Base-by-base conservation (phyloP, 2,329 filamentous ascomycete species). In the Fusarium coicis region DNA sequence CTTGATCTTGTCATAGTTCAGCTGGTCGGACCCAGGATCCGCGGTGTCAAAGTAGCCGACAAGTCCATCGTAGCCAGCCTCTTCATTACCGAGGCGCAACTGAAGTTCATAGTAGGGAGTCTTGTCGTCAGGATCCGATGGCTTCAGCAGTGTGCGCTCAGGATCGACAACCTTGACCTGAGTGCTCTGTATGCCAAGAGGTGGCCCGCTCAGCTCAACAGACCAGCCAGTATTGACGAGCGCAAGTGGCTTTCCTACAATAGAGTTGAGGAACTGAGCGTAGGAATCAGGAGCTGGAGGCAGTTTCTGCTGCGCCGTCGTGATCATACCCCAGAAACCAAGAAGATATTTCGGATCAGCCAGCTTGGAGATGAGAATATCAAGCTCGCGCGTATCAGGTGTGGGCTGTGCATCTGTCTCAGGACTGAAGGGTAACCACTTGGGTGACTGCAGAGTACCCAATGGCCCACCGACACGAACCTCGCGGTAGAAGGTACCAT, bases 401-500 rank as follows among this genome's bases (percentile, higher is more conserved):
- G 46, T 62, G 16, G 44, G 61, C 15, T 15, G 36, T 15, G 61
- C 23, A 44, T 72, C 46, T 2, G 42, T 10, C 43, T 72, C 53
- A 12, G 65, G 72, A 5, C 30, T 69, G 39, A 83, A 84, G 0
- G 83, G 83, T 2, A 82, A 67, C 82, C 83, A 85, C 32, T 79
- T 78, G 2, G 73, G 71, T 2, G 63, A 39, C 1, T 42, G 50
- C 0, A 73, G 54, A 1, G 76, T 66, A 1, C 78, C 79, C 4
- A 37, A 23, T 1, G 77, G 79, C 2, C 80, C 81, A 1, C 79
- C 81, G n/a, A 84, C 30, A 10, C 83, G 80, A 2, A 84, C 79
- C 63, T 84, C 84, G 14, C 81, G 77, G 72, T 84, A 85, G 75
- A 85, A 86, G 0, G 77, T 81, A 18, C 84, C 84, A 36, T 84